Conservation (phyloP, 352 stramenopile species). For the Pythium scleroteichum region DNA sequence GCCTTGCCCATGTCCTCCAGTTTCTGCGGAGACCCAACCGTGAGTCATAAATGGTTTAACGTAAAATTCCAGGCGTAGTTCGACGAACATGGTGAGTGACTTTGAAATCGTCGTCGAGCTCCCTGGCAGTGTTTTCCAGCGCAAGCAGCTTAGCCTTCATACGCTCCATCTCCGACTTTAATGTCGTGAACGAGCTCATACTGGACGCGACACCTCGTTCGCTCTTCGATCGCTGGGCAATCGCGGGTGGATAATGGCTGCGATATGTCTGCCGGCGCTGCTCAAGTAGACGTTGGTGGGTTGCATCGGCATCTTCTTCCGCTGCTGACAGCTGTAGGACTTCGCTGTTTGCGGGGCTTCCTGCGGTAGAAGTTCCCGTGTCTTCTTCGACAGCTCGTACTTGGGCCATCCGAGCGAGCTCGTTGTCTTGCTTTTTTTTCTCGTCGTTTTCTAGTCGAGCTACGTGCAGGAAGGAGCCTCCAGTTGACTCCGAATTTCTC, state of each 20-base stretch:
- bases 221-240: not conserved
- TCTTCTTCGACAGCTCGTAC: no score
- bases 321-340: no score
- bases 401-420: no score
- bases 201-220: not conserved
- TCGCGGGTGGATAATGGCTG: conserved; percentile 11
- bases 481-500: not conserved
- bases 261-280: conserved; percentile 18
- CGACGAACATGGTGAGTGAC: conserved; percentile 40
- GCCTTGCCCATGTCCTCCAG: conserved; percentile 19
- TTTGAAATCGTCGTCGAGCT: conserved; percentile 66
- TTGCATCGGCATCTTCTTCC: not conserved
- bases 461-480: conserved; percentile 16
- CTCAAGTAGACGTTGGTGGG: not conserved
- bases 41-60: no score
- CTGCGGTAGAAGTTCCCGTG: no score
- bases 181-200: conserved; percentile 29
- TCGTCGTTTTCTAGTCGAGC: not conserved
- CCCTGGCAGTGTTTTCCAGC: conserved; percentile 49
- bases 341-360: no score
- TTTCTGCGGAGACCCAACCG: conserved; percentile 21
- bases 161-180: conserved; percentile 49
- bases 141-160: conserved; percentile 49
- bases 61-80: not conserved
- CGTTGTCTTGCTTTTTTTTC: not conserved